Base-by-base conservation (phyloP, 2,329 filamentous ascomycete genomes). In the Phyllosticta capitalensis region DNA sequence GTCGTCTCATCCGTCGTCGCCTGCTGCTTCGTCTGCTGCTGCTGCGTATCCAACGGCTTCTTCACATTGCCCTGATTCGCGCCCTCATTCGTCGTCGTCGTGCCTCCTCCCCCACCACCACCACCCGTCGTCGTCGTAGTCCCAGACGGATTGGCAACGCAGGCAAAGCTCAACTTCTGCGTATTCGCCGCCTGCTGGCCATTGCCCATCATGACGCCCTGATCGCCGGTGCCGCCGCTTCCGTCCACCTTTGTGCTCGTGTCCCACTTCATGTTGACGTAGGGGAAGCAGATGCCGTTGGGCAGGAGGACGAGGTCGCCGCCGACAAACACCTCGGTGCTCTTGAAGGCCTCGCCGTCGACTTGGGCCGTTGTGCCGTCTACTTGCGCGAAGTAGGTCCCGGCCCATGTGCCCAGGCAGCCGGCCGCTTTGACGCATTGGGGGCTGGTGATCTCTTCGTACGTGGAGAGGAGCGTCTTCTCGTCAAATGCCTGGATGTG, bases 231-330 rank as follows among this genome's bases (percentile, higher is more conserved):
- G 9, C 33, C 33, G 12, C 33, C 17, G 17, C 38, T n/a, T 1
- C 38, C 38, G 17, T 45, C n/a, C 12, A 45, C 24, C 24, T 26
- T 26, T 3, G 24, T 26, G 24, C 24, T 26, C 24, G 24, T 26
- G 38, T 73, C 70, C 81, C 81, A 83, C 28, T 72, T 72, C 79
- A 82, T 82, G 67, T 74, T 74, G 56, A 83, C 79, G 63, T 83
- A 83, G 21, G 81, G 81, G 81, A 81, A 85, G 75, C 83, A 85
- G 64, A 85, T 75, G n/a, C 79, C 79, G 61, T 83, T 79, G 12
- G 71, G 64, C 74, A 83, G 78, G 26, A 79, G 82, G 10, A 82
- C 81, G 75, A 85, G 83, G 64, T 85, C 83, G 48, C 83, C 83
- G 6, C 82, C 79, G 52, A 85, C 81, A 64, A 76, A 82, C 14